Evolutionary conservation across 345 rosid species (phyloP), one percentile per base, ranked within the genome.

Genomic region (Acer yangbiense): DNA sequence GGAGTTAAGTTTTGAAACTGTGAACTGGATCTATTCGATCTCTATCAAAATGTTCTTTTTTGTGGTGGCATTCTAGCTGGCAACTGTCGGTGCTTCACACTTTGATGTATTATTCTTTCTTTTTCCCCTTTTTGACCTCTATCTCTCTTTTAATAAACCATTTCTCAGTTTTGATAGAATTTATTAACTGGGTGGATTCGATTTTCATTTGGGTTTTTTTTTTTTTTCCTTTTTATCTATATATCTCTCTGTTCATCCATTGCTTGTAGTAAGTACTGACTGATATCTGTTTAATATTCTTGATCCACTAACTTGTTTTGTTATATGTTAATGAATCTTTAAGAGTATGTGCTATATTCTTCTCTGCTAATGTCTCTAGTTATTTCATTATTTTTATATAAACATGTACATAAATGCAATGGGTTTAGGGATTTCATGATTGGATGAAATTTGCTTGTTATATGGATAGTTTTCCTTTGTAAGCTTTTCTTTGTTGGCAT

Each of bases 1-100:
- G 29, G 54, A 20, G 10, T 68, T 17, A n/a, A 67, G 25, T 20
- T 68, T 18, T 68, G 71, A 43, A 41, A 39, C 9, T 41, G 25
- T 39, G 52, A 68, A 41, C 50, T 68, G 71, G 71, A 54, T 68
- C 54, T 68, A 68, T 41, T 68, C 16, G 2, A 43, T 68, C 71
- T 43, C 29, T 20, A 20, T 41, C 71, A 7, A 43, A 39, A 6
- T 35, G 48, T 65, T 16, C 46, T 41, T 43, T 68, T 41, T 27
- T 14, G 25, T n/a, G 54, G 71, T 43, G 25, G 2, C 71, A 7
- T 18, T 21, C 35, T 68, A 20, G 29, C 71, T 68, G 14, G 27
- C 71, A n/a, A 43, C 50, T 41, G 71, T 68, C 71, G 54, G 27
- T 68, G 71, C 29, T 43, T 10, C 6, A 41, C 13, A 17, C 25